Evolutionary conservation across 2,329 filamentous ascomycete genomes (phyloP).

Genomic region (Monosporascus sp.): DNA sequence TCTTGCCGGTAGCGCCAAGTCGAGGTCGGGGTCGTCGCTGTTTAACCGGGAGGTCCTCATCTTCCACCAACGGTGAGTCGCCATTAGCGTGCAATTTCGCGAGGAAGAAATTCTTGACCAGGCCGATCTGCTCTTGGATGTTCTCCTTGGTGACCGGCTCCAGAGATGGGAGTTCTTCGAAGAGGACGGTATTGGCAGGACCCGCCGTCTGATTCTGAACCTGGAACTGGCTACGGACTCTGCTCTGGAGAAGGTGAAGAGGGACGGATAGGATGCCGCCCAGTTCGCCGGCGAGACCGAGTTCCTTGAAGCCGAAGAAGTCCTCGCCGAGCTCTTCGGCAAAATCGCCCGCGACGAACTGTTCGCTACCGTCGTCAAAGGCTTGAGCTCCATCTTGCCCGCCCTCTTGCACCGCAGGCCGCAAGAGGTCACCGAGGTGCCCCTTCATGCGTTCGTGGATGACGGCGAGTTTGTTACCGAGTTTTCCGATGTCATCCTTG

Average conservation of each 20-base stretch:
- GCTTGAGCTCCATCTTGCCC: constrained; percentile 76
- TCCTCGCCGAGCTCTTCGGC: constrained; percentile 97
- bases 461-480: constrained; percentile 69
- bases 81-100: constrained; percentile 80
- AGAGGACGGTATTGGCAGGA: constrained; percentile 53
- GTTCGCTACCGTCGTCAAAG: constrained; percentile 95
- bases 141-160: constrained; percentile 76
- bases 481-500: constrained; percentile 86
- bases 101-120: constrained; percentile 88
- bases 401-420: constrained; percentile 77
- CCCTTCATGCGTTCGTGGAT: constrained; percentile 95
- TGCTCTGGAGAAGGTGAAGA: constrained; percentile 85
- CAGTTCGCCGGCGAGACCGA: constrained; percentile 88
- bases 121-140: constrained; percentile 73
- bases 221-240: constrained; percentile 81
- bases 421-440: constrained; percentile 86
- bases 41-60: constrained; percentile 90
- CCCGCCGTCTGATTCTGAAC: constrained; percentile 63
- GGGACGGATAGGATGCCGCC: constrained; percentile 87
- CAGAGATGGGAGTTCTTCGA: constrained; percentile 63
- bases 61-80: constrained; percentile 80
- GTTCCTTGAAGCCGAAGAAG: constrained; percentile 96
- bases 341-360: constrained; percentile 95
- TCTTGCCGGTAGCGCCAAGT: constrained; percentile 71
- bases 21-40: constrained; percentile 71